Conservation (phyloP, 495 filamentous ascomycete species). For the Penicillium herquei region DNA sequence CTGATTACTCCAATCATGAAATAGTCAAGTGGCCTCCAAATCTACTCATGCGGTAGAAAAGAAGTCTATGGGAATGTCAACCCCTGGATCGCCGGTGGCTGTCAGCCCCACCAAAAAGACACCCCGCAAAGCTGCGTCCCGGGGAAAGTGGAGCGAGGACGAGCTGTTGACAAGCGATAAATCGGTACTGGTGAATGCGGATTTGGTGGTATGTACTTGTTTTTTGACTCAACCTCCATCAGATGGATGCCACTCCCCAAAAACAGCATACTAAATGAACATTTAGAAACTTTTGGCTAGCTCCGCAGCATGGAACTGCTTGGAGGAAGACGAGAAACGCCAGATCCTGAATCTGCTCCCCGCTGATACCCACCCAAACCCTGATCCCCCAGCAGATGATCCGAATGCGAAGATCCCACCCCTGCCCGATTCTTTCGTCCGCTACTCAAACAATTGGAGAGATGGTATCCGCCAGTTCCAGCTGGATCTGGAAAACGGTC, state of each 20-base stretch:
- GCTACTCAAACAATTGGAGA: conserved; percentile 52
- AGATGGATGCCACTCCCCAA: not conserved
- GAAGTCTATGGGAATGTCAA: conserved; percentile 17
- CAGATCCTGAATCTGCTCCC: conserved; percentile 58
- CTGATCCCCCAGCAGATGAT: conserved; percentile 32
- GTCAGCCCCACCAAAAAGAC: conserved; percentile 31
- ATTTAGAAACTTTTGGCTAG: conserved; percentile 54
- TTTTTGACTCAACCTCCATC: not conserved
- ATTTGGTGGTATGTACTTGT: conserved; percentile 55
- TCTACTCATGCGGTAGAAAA: conserved; percentile 26
- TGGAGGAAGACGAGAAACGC: conserved; percentile 54
- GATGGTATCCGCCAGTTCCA: conserved; percentile 53
- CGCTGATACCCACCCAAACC: conserved; percentile 39
- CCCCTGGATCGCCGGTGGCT: conserved; percentile 19
- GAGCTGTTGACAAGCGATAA: conserved; percentile 54
- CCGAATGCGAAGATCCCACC: conserved; percentile 35
- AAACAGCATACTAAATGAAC: not conserved
- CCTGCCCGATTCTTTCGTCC: conserved; percentile 44
- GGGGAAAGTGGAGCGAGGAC: conserved; percentile 46
- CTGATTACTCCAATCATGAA: conserved; percentile 13
- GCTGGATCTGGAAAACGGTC: conserved; percentile 59
- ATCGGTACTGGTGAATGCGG: conserved; percentile 51
- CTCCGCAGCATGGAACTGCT: conserved; percentile 56
- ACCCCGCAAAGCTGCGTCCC: conserved; percentile 31
- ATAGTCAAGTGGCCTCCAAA: conserved; percentile 15